A percentile compares a stretch with the other conserved stretches of the same genome.
Conservation (phyloP, 352 stramenopile genomes). For the Plasmopara halstedii region DNA sequence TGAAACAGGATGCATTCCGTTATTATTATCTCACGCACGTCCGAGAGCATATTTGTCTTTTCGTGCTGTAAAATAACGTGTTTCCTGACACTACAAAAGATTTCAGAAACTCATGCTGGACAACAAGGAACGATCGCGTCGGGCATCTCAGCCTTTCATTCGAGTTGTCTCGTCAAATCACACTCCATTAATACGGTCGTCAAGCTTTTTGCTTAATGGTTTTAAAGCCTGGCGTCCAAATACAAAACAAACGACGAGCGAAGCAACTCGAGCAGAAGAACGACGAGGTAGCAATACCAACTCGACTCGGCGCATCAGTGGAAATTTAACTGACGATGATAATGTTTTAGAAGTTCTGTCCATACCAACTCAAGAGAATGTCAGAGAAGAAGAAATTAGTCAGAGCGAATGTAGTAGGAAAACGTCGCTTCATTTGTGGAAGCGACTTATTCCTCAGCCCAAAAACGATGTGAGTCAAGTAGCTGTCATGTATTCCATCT, state of each 20-base stretch:
- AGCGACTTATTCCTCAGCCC: slow-evolving; percentile 7
- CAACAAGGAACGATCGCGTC: slow-evolving; percentile 10
- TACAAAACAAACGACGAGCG: slow-evolving; percentile 2
- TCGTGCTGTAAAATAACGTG: slow-evolving; percentile 4
- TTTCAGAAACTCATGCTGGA: slow-evolving; percentile 18
- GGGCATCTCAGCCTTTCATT: slow-evolving; percentile 11
- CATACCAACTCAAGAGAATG: slow-evolving; percentile 1
- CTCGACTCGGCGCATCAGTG: slow-evolving; percentile 11
- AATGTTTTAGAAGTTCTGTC: slow-evolving; percentile 3
- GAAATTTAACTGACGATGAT: slow-evolving; percentile 1
- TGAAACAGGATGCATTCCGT: not conserved
- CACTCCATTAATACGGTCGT: slow-evolving; percentile 3
- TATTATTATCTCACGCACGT: not conserved
- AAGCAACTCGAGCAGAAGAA: slow-evolving; percentile 2
- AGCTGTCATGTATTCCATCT: slow-evolving; percentile 58
- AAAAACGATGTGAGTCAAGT: slow-evolving; percentile 13
- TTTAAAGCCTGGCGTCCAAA: slow-evolving; percentile 16
- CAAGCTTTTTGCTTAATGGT: slow-evolving; percentile 18
- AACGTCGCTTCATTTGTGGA: slow-evolving; percentile 10
- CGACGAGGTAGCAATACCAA: slow-evolving; percentile 13
- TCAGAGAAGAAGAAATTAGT: slow-evolving; percentile 1
- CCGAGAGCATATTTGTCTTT: slow-evolving; percentile 9
- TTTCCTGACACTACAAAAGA: slow-evolving; percentile 6
- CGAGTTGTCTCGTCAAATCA: slow-evolving; percentile 2
- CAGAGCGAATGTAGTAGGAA: slow-evolving; percentile 4